Conservation (phyloP, 169 alveolate species). For the Plasmodium knowlesi region DNA sequence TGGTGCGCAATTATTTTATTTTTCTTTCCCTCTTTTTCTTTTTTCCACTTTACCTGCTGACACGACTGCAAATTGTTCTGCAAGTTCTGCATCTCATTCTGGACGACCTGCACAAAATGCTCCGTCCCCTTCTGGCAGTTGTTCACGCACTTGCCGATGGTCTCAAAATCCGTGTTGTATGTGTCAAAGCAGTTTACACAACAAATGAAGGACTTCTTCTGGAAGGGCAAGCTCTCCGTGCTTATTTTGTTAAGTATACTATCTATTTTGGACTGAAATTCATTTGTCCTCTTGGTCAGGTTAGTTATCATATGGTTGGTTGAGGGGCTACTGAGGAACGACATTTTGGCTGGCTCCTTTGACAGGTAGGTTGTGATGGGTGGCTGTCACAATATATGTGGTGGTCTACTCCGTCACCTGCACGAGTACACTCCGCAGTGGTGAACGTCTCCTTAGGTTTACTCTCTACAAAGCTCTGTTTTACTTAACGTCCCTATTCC, state of each 20-base stretch:
- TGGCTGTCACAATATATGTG: neutral
- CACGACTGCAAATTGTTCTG: slow-evolving; percentile 80
- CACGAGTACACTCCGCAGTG: neutral
- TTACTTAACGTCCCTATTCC: neutral
- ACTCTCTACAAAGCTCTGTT: neutral
- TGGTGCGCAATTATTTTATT: neutral
- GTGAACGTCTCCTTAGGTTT: neutral
- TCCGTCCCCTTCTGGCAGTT: slow-evolving; percentile 84
- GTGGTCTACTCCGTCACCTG: neutral
- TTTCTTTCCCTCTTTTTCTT: neutral
- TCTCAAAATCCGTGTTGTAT: slow-evolving; percentile 79
- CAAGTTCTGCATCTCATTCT: slow-evolving; percentile 81
- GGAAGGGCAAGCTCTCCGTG: slow-evolving; percentile 84
- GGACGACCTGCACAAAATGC: slow-evolving; percentile 84
- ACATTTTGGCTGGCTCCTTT: slow-evolving; percentile 12
- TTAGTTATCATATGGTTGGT: slow-evolving; percentile 67
- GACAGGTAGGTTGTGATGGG: neutral
- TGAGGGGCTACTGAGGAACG: slow-evolving; percentile 67
- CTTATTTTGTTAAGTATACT: slow-evolving; percentile 79
- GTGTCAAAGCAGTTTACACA: slow-evolving; percentile 83
- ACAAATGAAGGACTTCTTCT: slow-evolving; percentile 80
- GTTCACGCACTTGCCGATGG: slow-evolving; percentile 83
- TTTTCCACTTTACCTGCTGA: slow-evolving; percentile 79
- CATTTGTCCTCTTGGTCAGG: slow-evolving; percentile 80
- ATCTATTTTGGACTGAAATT: slow-evolving; percentile 82